These are phyloP conservation scores for Phytopythium boreale DNA, from an alignment of 352 stramenopile genomes.

Conservation along the genomic window DNA sequence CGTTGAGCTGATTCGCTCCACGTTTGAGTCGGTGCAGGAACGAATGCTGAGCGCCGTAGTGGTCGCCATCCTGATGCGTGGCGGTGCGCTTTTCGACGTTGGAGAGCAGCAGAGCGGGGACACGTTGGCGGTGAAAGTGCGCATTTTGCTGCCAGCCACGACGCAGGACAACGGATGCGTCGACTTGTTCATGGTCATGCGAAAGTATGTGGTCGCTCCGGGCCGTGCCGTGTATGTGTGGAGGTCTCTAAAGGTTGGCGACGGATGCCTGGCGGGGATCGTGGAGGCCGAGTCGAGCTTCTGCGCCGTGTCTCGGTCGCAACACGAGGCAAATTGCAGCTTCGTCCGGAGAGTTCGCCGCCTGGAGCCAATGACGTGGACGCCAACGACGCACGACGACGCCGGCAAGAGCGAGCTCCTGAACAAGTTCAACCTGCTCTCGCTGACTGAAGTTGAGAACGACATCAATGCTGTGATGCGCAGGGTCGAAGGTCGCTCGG, in stretches of 20 bases:
- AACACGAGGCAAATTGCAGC: neutral
- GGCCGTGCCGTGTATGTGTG: neutral
- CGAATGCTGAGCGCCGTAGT: neutral
- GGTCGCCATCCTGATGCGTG: neutral
- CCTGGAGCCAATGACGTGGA: neutral
- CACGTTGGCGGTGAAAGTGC: neutral
- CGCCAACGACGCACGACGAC: neutral
- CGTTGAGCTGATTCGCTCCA: neutral
- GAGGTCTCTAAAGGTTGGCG: neutral
- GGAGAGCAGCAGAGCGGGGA: neutral
- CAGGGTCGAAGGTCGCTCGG: neutral
- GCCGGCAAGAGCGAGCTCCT: neutral
- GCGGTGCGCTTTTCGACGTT: neutral
- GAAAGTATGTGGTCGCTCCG: neutral
- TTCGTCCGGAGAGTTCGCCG: neutral
- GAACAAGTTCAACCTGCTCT: neutral
- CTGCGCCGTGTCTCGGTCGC: neutral
- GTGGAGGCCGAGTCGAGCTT: neutral
- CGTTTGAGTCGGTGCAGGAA: neutral
- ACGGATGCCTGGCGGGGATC: neutral
- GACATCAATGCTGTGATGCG: neutral
- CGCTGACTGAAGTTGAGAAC: neutral
- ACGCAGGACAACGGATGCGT: neutral
- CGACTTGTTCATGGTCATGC: neutral
- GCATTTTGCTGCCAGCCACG: neutral